Percentiles rank a stretch among this genome's conserved stretches.
Evolutionary conservation across 352 stramenopile genomes (phyloP).

Genomic region (Chrysophaeum taylorii): DNA sequence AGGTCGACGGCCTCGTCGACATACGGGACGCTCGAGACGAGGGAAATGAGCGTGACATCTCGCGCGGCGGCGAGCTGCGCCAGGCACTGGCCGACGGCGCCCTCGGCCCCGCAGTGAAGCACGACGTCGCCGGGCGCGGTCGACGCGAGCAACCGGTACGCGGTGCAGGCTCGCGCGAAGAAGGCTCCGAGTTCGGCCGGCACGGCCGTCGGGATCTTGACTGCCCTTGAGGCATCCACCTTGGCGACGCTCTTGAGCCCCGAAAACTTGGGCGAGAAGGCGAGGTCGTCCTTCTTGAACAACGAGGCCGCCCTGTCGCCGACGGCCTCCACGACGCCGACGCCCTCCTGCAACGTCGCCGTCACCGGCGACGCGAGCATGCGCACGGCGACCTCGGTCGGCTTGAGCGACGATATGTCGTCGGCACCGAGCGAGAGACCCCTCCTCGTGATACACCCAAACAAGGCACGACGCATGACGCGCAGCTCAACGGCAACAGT

Average conservation of each 20-base stretch:
- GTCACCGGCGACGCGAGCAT: background rate
- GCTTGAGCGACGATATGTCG: too few species aligned
- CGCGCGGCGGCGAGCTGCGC: background rate
- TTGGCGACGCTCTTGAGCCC: background rate
- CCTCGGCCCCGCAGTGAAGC: background rate
- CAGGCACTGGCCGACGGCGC: background rate
- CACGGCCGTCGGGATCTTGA: background rate
- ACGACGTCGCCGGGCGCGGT: background rate
- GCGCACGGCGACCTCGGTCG: background rate
- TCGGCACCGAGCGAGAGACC: too few species aligned
- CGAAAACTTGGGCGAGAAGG: background rate
- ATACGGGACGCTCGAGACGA: background rate
- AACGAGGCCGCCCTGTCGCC: background rate
- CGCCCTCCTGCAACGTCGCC: background rate
- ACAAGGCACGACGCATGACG: too few species aligned
- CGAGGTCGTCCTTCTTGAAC: background rate
- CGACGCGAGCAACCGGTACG: background rate
- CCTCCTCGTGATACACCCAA: too few species aligned
- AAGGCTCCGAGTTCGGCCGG: background rate
- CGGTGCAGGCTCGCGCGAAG: background rate
- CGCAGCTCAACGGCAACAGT: too few species aligned
- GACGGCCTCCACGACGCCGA: background rate
- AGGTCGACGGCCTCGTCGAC: background rate
- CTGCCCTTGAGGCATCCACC: background rate
- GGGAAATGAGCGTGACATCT: background rate